Evolutionary conservation across 306 rosid species (phyloP).

Genomic region (Cucumis cinereus): DNA sequence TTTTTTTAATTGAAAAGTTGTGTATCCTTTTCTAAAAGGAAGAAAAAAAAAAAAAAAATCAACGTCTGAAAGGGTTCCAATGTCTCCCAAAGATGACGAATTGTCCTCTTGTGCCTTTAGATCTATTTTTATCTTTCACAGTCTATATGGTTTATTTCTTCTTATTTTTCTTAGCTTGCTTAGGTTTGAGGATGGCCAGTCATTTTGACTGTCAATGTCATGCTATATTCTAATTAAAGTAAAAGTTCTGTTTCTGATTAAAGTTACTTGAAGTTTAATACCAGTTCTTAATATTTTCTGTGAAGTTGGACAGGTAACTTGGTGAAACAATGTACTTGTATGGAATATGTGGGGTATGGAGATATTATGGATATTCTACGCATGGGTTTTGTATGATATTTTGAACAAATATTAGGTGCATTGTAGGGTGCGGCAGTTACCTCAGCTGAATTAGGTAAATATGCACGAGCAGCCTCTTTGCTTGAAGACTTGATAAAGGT

Average conservation of each 20-base stretch:
- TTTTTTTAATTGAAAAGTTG: no score
- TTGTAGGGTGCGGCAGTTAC: slow-evolving; percentile 92
- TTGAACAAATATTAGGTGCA: slow-evolving; percentile 16
- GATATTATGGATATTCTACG: background rate
- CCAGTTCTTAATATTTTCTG: background rate
- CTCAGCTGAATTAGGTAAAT: slow-evolving; percentile 73
- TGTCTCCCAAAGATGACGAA: no score
- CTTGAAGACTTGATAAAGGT: slow-evolving; percentile 81
- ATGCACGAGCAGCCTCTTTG: slow-evolving; percentile 57
- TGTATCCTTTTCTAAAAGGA: no score
- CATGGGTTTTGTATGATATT: background rate
- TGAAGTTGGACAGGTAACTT: background rate
- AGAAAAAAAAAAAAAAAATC: no score
- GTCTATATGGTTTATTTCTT: background rate
- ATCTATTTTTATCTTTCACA: background rate
- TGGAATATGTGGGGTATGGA: background rate
- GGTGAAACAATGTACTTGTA: background rate
- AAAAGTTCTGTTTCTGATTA: background rate
- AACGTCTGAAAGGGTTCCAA: no score
- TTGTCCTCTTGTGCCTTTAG: background rate
- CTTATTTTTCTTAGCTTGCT: background rate
- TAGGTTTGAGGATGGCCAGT: background rate
- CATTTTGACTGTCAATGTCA: background rate
- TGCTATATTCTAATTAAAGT: background rate
- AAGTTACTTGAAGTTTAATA: background rate